These are phyloP conservation scores for Kwoniella sp. DNA, from an alignment of 768 basidiomycete genomes.

Conservation along the genomic window DNA sequence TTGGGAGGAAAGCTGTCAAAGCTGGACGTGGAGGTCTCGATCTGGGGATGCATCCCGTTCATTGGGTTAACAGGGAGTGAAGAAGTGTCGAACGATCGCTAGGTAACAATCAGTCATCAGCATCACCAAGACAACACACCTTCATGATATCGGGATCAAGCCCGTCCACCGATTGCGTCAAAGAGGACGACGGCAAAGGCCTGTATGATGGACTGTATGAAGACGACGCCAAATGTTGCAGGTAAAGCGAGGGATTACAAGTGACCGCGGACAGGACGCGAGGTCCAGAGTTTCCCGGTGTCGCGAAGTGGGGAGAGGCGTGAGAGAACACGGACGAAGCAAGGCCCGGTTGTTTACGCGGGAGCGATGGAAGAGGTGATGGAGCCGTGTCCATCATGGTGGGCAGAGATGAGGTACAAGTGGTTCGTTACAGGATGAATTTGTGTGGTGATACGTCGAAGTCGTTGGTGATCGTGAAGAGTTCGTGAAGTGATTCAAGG, in stretches of 20 bases:
- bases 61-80: constrained; percentile 34
- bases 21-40: constrained; percentile 19
- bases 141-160: constrained; percentile 40
- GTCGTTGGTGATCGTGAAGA: too few species aligned
- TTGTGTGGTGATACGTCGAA: too few species aligned
- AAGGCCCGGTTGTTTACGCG: constrained; percentile 1
- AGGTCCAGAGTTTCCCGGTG: constrained; percentile 10
- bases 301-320: background rate
- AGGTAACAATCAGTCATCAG: too few species aligned
- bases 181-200: constrained; percentile 16
- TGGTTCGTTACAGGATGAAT: too few species aligned
- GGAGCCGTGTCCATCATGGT: constrained; percentile 9
- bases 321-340: constrained; percentile 11
- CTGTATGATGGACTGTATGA: constrained; percentile 17
- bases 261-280: background rate
- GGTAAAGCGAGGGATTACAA: constrained; percentile 4
- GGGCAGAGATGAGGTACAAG: background rate
- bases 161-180: constrained; percentile 18
- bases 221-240: constrained; percentile 3
- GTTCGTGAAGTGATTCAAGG: too few species aligned
- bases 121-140: constrained; percentile 26
- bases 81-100: constrained; percentile 38
- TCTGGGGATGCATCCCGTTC: constrained; percentile 30
- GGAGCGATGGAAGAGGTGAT: constrained; percentile 7
- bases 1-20: constrained; percentile 27